Conservation (phyloP, 2,329 filamentous ascomycete genomes). For the Trichothecium sympodiale region DNA sequence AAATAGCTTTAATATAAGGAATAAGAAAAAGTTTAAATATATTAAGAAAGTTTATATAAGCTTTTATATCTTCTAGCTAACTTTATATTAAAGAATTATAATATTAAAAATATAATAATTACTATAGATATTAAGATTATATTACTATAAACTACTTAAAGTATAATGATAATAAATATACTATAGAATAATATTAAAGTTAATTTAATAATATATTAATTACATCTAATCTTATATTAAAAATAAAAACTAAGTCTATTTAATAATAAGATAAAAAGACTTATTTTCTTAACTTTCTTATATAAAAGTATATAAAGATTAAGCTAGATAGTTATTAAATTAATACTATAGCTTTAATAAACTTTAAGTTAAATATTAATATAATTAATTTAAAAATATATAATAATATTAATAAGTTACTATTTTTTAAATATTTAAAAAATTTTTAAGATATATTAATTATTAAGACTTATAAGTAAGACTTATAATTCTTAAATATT, state of each 20-base stretch:
- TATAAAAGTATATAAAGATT: background rate
- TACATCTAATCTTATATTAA: background rate
- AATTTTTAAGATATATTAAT: background rate
- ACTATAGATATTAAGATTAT: no score
- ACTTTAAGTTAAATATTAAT: background rate
- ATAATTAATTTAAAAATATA: background rate
- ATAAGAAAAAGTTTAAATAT: no score
- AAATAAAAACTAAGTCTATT: background rate
- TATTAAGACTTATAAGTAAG: background rate
- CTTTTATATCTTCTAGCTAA: no score
- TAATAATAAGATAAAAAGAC: constrained; percentile 1
- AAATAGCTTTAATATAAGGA: no score
- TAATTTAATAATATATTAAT: constrained; percentile 1
- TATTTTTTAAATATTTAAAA: constrained; percentile 1
- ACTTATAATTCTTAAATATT: no score
- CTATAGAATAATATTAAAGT: background rate
- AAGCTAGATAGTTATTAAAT: background rate
- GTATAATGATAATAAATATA: constrained; percentile 1
- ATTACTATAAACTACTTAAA: no score
- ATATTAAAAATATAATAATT: no score
- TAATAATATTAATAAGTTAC: background rate
- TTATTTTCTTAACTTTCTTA: background rate
- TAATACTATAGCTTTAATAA: background rate
- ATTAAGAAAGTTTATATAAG: no score
- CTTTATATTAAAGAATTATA: constrained; percentile 1